Conservation (phyloP, 2,329 filamentous ascomycete genomes). For the Hypoxylon sp. region DNA sequence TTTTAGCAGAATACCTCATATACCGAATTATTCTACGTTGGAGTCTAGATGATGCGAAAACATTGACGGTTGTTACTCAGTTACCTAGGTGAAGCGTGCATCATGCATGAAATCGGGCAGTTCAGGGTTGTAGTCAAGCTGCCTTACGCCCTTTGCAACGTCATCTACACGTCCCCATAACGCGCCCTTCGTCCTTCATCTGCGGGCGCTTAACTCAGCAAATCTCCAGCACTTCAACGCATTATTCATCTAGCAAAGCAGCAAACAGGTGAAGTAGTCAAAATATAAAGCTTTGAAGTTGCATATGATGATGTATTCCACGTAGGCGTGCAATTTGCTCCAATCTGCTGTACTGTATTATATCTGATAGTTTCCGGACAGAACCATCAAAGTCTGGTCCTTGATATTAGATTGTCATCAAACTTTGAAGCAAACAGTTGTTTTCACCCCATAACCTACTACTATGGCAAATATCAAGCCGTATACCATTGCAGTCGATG, state of each 20-base stretch:
- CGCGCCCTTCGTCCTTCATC: slow-evolving; percentile 29
- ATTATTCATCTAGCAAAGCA: background rate
- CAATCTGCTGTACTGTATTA: background rate
- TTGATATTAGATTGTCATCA: background rate
- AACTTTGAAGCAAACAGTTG: background rate
- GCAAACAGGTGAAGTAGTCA: background rate
- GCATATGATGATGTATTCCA: background rate
- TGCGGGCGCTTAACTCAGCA: slow-evolving; percentile 22
- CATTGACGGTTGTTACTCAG: background rate
- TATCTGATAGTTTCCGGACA: background rate
- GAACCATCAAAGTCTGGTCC: background rate
- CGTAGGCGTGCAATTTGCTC: background rate
- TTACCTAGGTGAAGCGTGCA: slow-evolving; percentile 30
- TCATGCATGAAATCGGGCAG: slow-evolving; percentile 32
- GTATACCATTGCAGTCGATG: slow-evolving; percentile 55
- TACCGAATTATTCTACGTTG: background rate
- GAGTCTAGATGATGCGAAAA: slow-evolving; percentile 7
- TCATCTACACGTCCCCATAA: slow-evolving; percentile 27
- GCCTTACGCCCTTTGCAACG: slow-evolving; percentile 41
- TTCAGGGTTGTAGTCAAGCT: slow-evolving; percentile 26
- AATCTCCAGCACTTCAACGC: background rate
- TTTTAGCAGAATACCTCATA: background rate
- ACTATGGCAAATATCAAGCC: slow-evolving; percentile 53
- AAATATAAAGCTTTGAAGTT: slow-evolving; percentile 12
- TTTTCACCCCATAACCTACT: background rate